Base-by-base conservation (phyloP, 768 basidiomycete species). In the Brasilioporus rufonigricans region DNA sequence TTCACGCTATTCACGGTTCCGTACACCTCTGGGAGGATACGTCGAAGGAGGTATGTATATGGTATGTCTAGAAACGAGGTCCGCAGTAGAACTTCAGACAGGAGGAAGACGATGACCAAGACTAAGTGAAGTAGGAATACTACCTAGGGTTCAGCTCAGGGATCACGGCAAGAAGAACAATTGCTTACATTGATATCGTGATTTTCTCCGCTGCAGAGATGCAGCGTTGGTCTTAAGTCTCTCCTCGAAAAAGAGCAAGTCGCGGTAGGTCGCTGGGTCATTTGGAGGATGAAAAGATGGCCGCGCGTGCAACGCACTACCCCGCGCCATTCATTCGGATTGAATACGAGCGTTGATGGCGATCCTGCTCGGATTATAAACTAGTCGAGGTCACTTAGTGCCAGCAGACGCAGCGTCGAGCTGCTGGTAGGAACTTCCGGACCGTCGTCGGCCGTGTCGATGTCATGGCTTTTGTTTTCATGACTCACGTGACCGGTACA, bases 201-300 rank as follows among this genome's bases (percentile, higher is more conserved):
- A 79, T 71, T 94, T 94, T 52, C 92, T 77, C 27, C 82, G 80
- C 63, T 89, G 87, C 16, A 95, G 76, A 56, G 79, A 82, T n/a
- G 87, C 82, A 6, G 92, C 93, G 65, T 89, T 98, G 19, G 89
- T 88, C 75, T 97, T 97, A 55, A 99, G 83, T n/a, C 96, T 81
- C 68, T 98, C 95, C 73, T 99, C 96, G 56, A 98, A 98, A 43
- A 93, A 75, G 23, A 98, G 80, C 14, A 99, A 75, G 68, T 99
- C 96, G 43, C 89, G 77, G 70, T 89, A 92, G 2, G 93, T 94
- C 13, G 87, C 78, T 48, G 78, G 77, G 69, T 95, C 93, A 63
- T 84, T 84, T 35, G 86, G 74, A 0, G 92, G 90, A 58, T 78
- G 67, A 65, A 77, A 85, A 1, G 79, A 72, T 33, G 67, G 63